Evolutionary conservation across 2,329 filamentous ascomycete species (phyloP).

Genomic region (Byssothecium circinans): DNA sequence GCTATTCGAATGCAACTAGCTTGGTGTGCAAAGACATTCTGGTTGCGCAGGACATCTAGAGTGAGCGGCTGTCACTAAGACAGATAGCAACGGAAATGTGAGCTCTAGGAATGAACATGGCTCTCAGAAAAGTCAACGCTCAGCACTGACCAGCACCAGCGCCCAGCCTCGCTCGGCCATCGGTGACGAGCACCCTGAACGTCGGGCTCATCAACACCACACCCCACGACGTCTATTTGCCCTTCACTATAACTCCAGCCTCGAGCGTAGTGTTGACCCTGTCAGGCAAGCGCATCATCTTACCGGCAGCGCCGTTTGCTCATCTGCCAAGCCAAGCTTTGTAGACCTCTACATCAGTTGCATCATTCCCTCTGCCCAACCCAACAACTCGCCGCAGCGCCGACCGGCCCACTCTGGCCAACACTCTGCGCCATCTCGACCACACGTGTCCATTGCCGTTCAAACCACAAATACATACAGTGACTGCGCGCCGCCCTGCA

Average conservation of each 20-base stretch:
- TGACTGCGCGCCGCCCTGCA: conserved; percentile 5
- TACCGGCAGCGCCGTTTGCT: conserved; percentile 6
- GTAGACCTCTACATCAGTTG: conserved; percentile 21
- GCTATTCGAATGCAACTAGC: too few relatives aligned
- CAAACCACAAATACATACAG: background rate
- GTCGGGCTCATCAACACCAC: conserved; percentile 7
- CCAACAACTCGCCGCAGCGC: conserved; percentile 16
- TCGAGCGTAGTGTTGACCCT: background rate
- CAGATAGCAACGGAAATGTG: too few relatives aligned
- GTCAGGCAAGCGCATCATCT: background rate
- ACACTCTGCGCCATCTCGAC: conserved; percentile 1
- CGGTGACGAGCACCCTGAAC: conserved; percentile 19
- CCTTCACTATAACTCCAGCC: background rate
- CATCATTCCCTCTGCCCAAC: too few relatives aligned
- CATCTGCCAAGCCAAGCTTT: conserved; percentile 14
- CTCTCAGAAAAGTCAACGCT: conserved; percentile 2
- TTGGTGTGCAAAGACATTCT: too few relatives aligned
- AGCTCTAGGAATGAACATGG: too few relatives aligned
- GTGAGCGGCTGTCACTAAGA: too few relatives aligned
- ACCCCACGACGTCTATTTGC: conserved; percentile 18
- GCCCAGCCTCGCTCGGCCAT: conserved; percentile 18
- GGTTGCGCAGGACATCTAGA: too few relatives aligned
- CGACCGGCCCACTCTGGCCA: conserved; percentile 1
- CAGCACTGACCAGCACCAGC: too few relatives aligned
- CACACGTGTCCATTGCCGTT: background rate